Evolutionary conservation across 179 eudicot genomes (phyloP), one percentile per base, ranked within the genome.

Genomic region (Pouteria campechiana): DNA sequence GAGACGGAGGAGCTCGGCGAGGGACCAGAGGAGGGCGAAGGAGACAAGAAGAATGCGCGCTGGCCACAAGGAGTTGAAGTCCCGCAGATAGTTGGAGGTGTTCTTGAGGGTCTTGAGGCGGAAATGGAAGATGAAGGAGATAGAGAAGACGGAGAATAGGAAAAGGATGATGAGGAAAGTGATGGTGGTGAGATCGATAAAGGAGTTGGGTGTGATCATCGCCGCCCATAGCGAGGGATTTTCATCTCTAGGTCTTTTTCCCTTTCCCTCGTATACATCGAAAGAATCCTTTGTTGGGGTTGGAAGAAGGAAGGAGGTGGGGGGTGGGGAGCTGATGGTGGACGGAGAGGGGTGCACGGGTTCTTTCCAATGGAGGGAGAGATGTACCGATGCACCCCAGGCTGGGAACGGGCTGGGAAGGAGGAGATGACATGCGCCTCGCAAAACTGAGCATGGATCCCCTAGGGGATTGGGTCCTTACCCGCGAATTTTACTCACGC

Each of bases 31-130:
- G 21, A 51, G 44, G 6, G 61, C 39, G 20, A 78, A 58, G 17
- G 58, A 6, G 28, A 71, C 57, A 66, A 85, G 64, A 24, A 82
- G 68, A 50, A 78, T 50, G 3, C 95, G 64, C 20, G 70, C 64
- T 50, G 63, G 25, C 84, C 88, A 85, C 41, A 69, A 70, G 13
- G 63, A 61, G 21, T 75, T 66, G 38, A 85, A 85, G 24, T 44
- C 33, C 4, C 55, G 69, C 0, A 85, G 61, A 20, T 68, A 81
- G 22, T 32, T 41, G 19, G 63, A 44, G 12, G 33, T 15, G n/a
- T n/a, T n/a, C n/a, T n/a, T n/a, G 7, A 63, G 70, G 7, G 83
- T 70, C 27, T 51, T 70, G 10, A 75, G 16, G 12, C 75, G 61
- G 21, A 84, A 75, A 52, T 70, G 66, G 13, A 84, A 35, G 32